Evolutionary conservation across 2,329 filamentous ascomycete species (phyloP), one percentile per base, ranked within the genome.

Genomic region (Venturia aucupariae): DNA sequence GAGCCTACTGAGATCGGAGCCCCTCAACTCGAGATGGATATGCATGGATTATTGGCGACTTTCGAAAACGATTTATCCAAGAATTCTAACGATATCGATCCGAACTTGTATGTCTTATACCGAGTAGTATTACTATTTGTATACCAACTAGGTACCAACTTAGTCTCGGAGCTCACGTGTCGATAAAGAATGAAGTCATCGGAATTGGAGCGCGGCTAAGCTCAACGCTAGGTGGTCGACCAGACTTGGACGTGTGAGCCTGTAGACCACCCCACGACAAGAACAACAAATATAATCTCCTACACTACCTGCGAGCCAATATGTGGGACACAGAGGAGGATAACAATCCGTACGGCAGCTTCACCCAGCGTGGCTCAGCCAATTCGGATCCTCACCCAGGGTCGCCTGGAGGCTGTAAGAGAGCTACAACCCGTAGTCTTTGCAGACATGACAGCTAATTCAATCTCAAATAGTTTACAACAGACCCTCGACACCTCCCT

Each of bases 281-380:
- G 6, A 17, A 35, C 51, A 55, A 5, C 51, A 35, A 11, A 57
- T 35, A 19, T 10, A 19, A 4, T 10, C 51, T 30, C 30, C 15
- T n/a, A 15, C 48, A 19, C 35, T 24, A 35, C 27, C 51, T n/a
- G 30, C 48, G 30, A 15, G 30, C 59, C 44, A 57, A 42, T 10
- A 97, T 97, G 93, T 97, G 93, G 93, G 95, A 97, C 83, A 65
- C 60, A 3, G 92, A 97, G 81, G 93, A 97, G 79, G 91, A 97
- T 74, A 97, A 97, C 79, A 97, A 97, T 75, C 93, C 93, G 5
- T 97, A 97, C 73, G 92, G 92, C 71, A 93, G 90, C 76, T 97
- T 96, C 79, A 90, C 94, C 75, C 89, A 90, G 71, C 86, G 90
- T 71, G 90, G 95, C 76, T 90, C 90, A 67, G 86, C 89, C 74